These are phyloP conservation scores for Cymbopogon citratus DNA, from an alignment of 176 grass and related monocot genomes.

Conservation along the genomic window DNA sequence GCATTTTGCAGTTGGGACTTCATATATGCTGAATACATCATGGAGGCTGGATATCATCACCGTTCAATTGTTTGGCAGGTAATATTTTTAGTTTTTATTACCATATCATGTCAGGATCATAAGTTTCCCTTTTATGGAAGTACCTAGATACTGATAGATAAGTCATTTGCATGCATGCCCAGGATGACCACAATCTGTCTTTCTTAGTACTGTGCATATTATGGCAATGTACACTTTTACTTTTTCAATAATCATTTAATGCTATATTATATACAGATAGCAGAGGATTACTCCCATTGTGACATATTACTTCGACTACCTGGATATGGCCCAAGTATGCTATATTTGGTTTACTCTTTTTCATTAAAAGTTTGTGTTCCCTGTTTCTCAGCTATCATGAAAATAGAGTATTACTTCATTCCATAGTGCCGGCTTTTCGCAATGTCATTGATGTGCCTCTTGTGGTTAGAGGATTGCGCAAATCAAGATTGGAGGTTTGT, in stretches of 20 bases:
- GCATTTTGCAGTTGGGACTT: constrained; percentile 69
- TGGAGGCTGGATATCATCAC: constrained; percentile 68
- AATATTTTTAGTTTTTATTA: neutral
- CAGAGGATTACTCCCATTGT: constrained; percentile 84
- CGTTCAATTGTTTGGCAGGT: constrained; percentile 94
- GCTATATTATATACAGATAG: constrained; percentile 53
- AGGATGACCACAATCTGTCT: neutral
- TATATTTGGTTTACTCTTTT: neutral
- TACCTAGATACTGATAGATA: neutral
- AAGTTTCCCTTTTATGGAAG: neutral
- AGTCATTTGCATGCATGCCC: neutral
- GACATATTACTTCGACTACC: constrained; percentile 82
- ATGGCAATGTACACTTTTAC: neutral
- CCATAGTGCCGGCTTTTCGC: constrained; percentile 66
- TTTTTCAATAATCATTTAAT: neutral
- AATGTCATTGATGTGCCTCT: constrained; percentile 86
- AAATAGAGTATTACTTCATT: constrained; percentile 26
- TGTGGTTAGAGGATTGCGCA: constrained; percentile 69
- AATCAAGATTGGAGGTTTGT: constrained; percentile 66
- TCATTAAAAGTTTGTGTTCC: neutral
- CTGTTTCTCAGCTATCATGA: neutral
- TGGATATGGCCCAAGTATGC: constrained; percentile 94
- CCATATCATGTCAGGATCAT: neutral
- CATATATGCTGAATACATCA: constrained; percentile 89
- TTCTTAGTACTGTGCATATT: neutral